These are phyloP conservation scores for Globisporangium perplexum DNA, from an alignment of 352 stramenopile genomes.

Conservation along the genomic window DNA sequence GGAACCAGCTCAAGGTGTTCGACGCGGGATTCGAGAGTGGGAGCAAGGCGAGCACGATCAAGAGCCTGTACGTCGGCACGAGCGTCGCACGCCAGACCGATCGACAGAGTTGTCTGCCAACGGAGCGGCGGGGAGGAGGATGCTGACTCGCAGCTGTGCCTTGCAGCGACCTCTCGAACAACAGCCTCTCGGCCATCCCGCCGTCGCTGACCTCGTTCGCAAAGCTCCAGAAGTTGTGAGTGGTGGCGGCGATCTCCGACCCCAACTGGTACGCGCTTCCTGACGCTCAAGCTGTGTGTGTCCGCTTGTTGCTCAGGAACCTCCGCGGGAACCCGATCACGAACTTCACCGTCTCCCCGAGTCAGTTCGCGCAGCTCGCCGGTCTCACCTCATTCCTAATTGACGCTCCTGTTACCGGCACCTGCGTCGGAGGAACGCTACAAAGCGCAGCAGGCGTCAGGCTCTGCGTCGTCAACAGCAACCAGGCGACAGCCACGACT, in stretches of 20 bases:
- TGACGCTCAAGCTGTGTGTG: not conserved
- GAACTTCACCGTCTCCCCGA: constrained; percentile 34
- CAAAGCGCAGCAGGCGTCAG: constrained; percentile 24
- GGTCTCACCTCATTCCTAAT: constrained; percentile 39
- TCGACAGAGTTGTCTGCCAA: too few species aligned
- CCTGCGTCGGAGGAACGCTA: constrained; percentile 13
- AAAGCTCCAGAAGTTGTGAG: constrained; percentile 36
- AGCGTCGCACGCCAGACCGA: too few species aligned
- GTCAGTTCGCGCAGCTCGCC: constrained; percentile 28
- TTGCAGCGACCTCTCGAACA: constrained; percentile 31
- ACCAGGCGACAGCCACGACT: not conserved
- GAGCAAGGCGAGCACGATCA: constrained; percentile 8
- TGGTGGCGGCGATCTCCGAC: constrained; percentile 1
- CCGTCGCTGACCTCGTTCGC: constrained; percentile 27
- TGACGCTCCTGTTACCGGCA: constrained; percentile 7
- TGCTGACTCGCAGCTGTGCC: not conserved
- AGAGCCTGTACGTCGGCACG: constrained; percentile 22
- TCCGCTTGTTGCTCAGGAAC: constrained; percentile 2
- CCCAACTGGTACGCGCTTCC: not conserved
- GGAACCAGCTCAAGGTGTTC: not conserved
- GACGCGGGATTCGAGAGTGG: not conserved
- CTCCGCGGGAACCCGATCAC: constrained; percentile 33
- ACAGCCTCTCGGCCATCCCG: constrained; percentile 32
- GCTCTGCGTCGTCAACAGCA: constrained; percentile 27
- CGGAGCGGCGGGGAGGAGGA: not conserved